These are phyloP conservation scores for Cystobasidium ongulense DNA, from an alignment of 768 basidiomycete genomes.

Conservation along the genomic window DNA sequence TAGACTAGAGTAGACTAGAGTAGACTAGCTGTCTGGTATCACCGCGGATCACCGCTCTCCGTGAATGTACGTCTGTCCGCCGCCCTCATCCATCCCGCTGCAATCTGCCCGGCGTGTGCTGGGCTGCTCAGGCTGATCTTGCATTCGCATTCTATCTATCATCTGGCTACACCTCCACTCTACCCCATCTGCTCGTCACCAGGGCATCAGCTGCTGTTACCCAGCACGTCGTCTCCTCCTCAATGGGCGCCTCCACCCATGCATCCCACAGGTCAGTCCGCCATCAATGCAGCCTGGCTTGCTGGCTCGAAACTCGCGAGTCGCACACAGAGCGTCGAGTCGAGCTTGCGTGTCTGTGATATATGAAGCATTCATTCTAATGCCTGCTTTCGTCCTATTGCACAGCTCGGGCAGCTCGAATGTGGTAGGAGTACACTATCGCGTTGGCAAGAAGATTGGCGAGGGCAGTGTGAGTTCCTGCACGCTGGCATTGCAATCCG, in stretches of 20 bases:
- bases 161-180: no score
- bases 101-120: no score
- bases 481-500: not conserved
- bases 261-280: conserved; percentile 8
- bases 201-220: conserved; percentile 2
- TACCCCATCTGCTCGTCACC: no score
- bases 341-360: not conserved
- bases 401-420: conserved; percentile 31
- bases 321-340: not conserved
- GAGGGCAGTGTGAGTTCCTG: conserved; percentile 55
- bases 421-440: conserved; percentile 68
- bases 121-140: no score
- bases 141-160: no score
- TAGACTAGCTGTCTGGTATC: not conserved
- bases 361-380: not conserved
- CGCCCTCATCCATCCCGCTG: not conserved
- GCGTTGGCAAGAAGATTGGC: conserved; percentile 97
- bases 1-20: no score
- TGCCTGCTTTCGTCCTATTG: not conserved
- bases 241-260: conserved; percentile 11
- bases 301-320: not conserved
- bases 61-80: not conserved
- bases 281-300: not conserved
- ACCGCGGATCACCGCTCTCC: not conserved
- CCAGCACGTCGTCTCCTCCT: conserved; percentile 6